Conservation (phyloP, 2,329 filamentous ascomycete genomes). For the Graphiopsis chlorocephala region DNA sequence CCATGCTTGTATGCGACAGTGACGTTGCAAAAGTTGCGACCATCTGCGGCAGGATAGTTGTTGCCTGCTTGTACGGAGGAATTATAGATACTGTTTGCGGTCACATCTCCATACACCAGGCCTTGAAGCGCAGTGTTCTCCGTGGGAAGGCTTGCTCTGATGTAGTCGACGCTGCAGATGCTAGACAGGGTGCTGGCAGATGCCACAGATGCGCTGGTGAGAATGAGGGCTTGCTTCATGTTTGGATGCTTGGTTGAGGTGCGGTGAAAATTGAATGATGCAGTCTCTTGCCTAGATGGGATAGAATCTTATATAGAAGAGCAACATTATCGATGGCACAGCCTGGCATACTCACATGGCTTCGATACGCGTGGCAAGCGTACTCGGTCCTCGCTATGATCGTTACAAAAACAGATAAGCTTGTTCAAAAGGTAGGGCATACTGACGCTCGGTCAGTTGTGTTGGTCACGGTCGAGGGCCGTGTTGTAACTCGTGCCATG, state of each 20-base stretch:
- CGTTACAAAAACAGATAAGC: neutral
- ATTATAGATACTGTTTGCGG: constrained; percentile 16
- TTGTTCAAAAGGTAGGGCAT: neutral
- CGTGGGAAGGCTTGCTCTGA: constrained; percentile 11
- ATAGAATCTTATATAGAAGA: neutral
- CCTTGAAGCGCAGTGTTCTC: constrained; percentile 1
- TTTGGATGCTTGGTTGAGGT: neutral
- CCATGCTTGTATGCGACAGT: constrained; percentile 21
- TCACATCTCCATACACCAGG: constrained; percentile 18
- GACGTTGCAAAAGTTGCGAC: constrained; percentile 22
- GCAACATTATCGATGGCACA: neutral
- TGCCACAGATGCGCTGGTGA: neutral
- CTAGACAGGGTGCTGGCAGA: neutral
- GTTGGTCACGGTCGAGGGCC: neutral
- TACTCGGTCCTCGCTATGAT: neutral
- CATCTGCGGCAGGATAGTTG: constrained; percentile 18
- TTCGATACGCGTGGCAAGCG: neutral
- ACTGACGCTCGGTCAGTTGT: neutral
- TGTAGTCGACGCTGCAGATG: constrained; percentile 13
- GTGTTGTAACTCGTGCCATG: neutral
- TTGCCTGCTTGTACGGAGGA: constrained; percentile 17
- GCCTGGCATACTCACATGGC: neutral
- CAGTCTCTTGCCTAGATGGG: neutral
- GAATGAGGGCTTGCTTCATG: neutral
- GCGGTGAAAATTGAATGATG: neutral